Evolutionary conservation across 345 rosid genomes (phyloP), one percentile per base, ranked within the genome.

Genomic region (Nasturtium officinale): DNA sequence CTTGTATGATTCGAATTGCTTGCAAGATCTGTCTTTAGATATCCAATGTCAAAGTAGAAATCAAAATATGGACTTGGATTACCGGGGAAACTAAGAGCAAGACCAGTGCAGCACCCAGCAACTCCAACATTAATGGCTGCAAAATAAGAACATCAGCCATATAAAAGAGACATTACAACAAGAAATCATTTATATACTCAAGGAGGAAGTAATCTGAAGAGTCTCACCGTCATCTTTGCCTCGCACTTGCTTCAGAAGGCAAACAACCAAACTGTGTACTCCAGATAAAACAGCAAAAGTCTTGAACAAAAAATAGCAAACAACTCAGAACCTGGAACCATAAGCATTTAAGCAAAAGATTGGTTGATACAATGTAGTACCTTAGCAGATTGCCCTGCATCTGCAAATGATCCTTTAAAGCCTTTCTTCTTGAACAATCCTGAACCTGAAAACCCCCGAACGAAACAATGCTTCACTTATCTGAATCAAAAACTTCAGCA

Each of bases 171-270:
- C 28, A 40, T 28, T 25, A 57, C 53, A 51, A 56, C 5, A 23
- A 23, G 2, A 26, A 11, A 6, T 12, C 5, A 26, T 12, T 5
- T 8, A 26, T 43, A n/a, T 2, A 12, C 25, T 48, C 16, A 16
- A 37, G 1, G 37, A 57, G 10, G 16, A 29, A 25, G 32, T 52
- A 20, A 65, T 23, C 3, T 25, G 43, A 45, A 69, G 62, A 69
- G 62, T n/a, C 76, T 67, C 82, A 95, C 99, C 90, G 53, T 95
- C 99, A 84, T 91, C 94, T 83, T 91, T 95, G 43, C 99, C 94
- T n/a, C 97, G 82, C 43, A 88, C 57, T 85, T 82, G 87, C 89
- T 90, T 91, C 82, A 95, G 76, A 73, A 92, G 87, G 29, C 78
- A 77, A 23, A 72, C 80, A 51, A 77, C 80, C 43, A 77, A 42